Evolutionary conservation across 106 monocot genomes (phyloP), one percentile per base, ranked within the genome.

Genomic region (Allium sativum): DNA sequence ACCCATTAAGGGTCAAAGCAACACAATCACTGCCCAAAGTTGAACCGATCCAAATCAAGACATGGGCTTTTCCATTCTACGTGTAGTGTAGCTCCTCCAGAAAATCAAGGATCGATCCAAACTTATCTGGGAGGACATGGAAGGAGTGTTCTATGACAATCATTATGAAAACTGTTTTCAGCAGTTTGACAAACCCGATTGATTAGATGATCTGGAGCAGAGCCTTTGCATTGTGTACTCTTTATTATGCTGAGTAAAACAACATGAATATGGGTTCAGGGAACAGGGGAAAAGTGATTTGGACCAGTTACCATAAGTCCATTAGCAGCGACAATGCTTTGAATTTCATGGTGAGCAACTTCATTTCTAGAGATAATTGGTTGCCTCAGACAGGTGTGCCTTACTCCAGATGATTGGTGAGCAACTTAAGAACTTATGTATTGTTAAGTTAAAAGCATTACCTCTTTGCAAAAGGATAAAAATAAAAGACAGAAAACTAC

Each of bases 51-150:
- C 79, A 0, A 76, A 87, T 44, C 75, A 79, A 47, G 63, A 44
- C 63, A 87, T 79, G 0, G 86, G 86, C 12, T 73, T 78, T 11
- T 72, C 78, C 1, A 73, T 87, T 18, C 86, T 61, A 79, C 76
- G 18, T 87, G 86, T 65, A 60, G 67, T 12, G 58, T 87, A 6
- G 15, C 76, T 1, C 64, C 86, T 0, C 47, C 82, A 3, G 73
- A 68, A 2, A 82, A 87, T 1, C 64, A 82, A 7, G 54, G 48
- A 4, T 46, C 53, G 58, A 70, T 64, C 7, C 76, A 50, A 58
- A 87, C 76, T 10, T 92, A 76, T 66, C 61, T 92, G 16, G 92
- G 92, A 6, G 45, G 92, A 64, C 92, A 16, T 92, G 92, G 92
- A 61, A 66, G 71, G 12, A 18, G 11, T 92, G 84, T 75, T 76